A percentile compares a stretch with the other conserved stretches of the same genome.
Conservation (phyloP, 1,284 basidiomycete genomes). For the Chondrostereum purpureum region DNA sequence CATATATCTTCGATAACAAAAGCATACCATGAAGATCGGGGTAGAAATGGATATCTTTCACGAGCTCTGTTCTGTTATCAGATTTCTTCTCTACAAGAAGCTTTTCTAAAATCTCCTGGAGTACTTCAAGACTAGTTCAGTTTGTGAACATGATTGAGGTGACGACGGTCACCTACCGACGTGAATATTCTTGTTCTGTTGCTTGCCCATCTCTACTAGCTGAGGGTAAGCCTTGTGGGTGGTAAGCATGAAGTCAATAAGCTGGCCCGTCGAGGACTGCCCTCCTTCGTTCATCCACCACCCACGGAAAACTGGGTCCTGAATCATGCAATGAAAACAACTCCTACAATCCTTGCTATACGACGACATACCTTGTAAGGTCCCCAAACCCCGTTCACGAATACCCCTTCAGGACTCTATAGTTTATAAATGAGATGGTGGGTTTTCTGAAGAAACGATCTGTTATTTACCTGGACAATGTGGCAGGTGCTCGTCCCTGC, state of each 20-base stretch:
- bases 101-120: constrained; percentile 71
- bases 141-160: constrained; percentile 1
- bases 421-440: constrained; percentile 24
- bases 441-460: background rate
- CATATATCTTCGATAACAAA: background rate
- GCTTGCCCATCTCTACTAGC: constrained; percentile 53
- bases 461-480: constrained; percentile 65
- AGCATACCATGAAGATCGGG: constrained; percentile 82
- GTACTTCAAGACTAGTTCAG: constrained; percentile 46
- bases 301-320: constrained; percentile 84
- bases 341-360: background rate
- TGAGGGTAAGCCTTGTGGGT: constrained; percentile 82
- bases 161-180: constrained; percentile 31
- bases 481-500: constrained; percentile 97
- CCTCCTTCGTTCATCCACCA: constrained; percentile 99
- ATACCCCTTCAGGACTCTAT: constrained; percentile 74
- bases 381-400: constrained; percentile 94
- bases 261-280: constrained; percentile 97
- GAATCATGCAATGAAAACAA: background rate
- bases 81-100: constrained; percentile 52
- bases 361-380: constrained; percentile 69
- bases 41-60: constrained; percentile 89
- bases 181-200: constrained; percentile 52
- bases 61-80: constrained; percentile 74
- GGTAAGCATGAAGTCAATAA: constrained; percentile 92